These are phyloP conservation scores for Fonsecaea multimorphosa DNA, from an alignment of 2,329 filamentous ascomycete species.

Conservation along the genomic window DNA sequence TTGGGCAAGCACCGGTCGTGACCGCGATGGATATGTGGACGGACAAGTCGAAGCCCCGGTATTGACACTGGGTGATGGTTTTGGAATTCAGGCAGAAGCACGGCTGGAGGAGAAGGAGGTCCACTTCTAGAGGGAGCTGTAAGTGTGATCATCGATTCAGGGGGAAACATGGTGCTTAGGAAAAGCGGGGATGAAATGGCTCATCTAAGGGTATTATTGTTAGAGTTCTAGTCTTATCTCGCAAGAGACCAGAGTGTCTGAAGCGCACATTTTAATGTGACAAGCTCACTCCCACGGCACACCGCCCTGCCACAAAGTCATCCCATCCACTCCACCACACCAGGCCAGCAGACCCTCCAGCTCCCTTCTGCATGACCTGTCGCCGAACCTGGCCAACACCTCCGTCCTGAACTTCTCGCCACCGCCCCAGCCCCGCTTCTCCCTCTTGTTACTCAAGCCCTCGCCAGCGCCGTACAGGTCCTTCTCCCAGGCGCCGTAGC, in stretches of 20 bases:
- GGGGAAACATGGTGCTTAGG: not conserved
- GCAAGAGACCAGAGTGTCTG: not conserved
- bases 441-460: constrained; percentile 46
- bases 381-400: constrained; percentile 8
- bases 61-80: not conserved
- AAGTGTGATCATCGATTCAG: not conserved
- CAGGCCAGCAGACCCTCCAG: constrained; percentile 13
- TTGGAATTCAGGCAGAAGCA: not conserved
- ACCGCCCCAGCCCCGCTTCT: constrained; percentile 47
- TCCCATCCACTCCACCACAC: not conserved
- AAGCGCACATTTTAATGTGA: not conserved
- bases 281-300: constrained; percentile 10
- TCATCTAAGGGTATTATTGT: not conserved
- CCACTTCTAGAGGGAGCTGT: not conserved
- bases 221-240: not conserved
- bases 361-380: not conserved
- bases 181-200: not conserved
- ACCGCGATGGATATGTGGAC: not conserved
- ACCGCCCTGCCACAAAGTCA: not conserved
- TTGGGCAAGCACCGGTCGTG: not conserved
- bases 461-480: constrained; percentile 49
- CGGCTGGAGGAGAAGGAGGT: not conserved
- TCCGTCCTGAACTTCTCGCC: constrained; percentile 22
- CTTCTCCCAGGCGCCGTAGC: constrained; percentile 48
- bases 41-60: not conserved